phyloP scores from a whole-genome alignment of 73 alveolate species.

The Blepharisma stoltei region DNA sequence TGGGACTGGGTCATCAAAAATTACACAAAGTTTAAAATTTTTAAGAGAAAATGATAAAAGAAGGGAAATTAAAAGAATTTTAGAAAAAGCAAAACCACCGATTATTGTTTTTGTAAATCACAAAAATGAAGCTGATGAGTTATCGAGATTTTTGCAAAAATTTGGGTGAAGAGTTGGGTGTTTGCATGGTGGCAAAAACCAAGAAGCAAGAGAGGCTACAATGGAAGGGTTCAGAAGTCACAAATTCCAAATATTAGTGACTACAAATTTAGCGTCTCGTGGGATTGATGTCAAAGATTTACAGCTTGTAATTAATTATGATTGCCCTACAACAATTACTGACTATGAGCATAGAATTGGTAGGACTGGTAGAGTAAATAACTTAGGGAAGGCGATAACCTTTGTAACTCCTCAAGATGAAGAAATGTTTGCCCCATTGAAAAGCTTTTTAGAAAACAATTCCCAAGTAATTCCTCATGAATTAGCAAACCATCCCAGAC shows the following conservation, averaged over 20 bases:
- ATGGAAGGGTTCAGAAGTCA: constrained; percentile 79
- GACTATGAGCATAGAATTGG: constrained; percentile 99
- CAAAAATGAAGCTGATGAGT: constrained; percentile 43
- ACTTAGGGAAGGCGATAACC: constrained; percentile 94
- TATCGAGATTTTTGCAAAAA: constrained; percentile 26
- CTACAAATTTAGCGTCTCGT: constrained; percentile 93
- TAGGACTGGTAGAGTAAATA: constrained; percentile 97
- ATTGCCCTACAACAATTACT: constrained; percentile 96
- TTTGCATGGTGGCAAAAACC: constrained; percentile 60
- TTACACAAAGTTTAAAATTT: background rate
- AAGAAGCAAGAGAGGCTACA: constrained; percentile 49
- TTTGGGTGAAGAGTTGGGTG: constrained; percentile 32
- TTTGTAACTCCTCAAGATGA: constrained; percentile 87
- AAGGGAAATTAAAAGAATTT: background rate
- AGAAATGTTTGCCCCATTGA: background rate
- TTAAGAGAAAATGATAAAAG: background rate
- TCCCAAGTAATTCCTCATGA: constrained; percentile 16
- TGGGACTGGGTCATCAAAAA: background rate
- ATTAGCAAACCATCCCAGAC: background rate
- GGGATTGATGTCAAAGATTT: constrained; percentile 95
- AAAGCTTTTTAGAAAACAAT: background rate
- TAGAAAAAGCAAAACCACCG: background rate
- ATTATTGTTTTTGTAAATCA: constrained; percentile 40
- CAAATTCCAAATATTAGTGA: constrained; percentile 81
- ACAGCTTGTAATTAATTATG: constrained; percentile 86